Base-by-base conservation (phyloP, 768 basidiomycete species). In the Phaffia australis region DNA sequence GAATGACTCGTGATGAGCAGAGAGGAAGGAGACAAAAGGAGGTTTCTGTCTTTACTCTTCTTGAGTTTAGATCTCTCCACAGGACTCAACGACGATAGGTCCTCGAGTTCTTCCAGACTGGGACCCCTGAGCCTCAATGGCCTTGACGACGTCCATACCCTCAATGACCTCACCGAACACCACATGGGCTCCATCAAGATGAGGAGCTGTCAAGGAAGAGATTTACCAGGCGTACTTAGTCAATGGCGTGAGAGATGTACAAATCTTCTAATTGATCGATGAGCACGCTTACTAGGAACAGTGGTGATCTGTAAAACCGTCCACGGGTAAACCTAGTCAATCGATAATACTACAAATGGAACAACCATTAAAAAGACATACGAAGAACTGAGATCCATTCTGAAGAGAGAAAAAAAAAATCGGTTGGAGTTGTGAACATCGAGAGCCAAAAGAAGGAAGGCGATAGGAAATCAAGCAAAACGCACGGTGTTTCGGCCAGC, bases 81-180 rank as follows among this genome's bases (percentile, higher is more conserved):
- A 42, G 35, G 35, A 42, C 35, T 42, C 35, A 42, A 69, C 42
- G 48, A 25, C 18, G 60, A 65, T 54, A 19, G n/a, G 21, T 27
- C 6, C 47, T 2, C 32, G 18, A 30, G 64, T 67, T 9, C 58
- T 30, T 57, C 71, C 70, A 11, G 59, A 63, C 61, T 56, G 47
- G 51, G 65, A 56, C 27, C 70, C 70, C 55, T 64, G 69, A 27
- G 48, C 30, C 76, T 88, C 86, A 59, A 88, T 81, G 57, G 75
- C 75, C 75, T 82, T 82, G 70, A 89, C 83, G 59, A 86, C 65
- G 7, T 85, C 82, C 78, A 85, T 79, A 21, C 62, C 67, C 42
- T 55, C 63, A 25, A 52, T 35, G 46, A 69, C 67, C 57, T 69
- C 67, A 51, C 67, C 67, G n/a, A 69, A 69, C 62, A 69, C 67